Evolutionary conservation across 805 yeast genomes (phyloP), one percentile per base, ranked within the genome.

Genomic region (Candida sithepensis): DNA sequence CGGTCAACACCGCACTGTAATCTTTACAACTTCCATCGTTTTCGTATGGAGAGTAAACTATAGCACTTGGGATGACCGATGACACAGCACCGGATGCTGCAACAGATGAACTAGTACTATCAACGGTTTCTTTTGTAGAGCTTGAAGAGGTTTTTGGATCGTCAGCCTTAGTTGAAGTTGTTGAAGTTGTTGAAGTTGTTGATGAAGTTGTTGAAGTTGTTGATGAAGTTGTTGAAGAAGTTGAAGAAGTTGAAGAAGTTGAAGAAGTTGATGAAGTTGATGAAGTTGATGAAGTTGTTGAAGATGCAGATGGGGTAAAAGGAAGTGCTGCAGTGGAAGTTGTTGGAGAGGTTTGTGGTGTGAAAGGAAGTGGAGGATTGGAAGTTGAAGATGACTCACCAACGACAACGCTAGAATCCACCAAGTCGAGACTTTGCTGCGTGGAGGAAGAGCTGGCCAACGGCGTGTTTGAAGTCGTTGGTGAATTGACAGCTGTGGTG

Each of bases 21-120:
- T 70, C 72, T 63, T 88, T 90, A 71, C 97, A 90, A 2, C 78
- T 53, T 30, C 84, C 78, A 60, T 79, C 83, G 60, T 79, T 66
- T 47, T 76, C 74, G 71, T 88, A 91, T 37, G 97, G 97, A 22
- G 88, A 81, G 71, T 86, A 86, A 34, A 81, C 91, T 47, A 86
- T 73, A 19, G 81, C 77, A 32, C 71, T 64, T 55, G 92, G 92
- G 33, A 60, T 53, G 39, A 56, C 54, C 5, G 61, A 53, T 30
- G 64, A 49, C 21, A 56, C 57, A 20, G 70, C 51, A 33, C 63
- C 53, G 16, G 72, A 55, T 28, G n/a, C n/a, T n/a, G n/a, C n/a
- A n/a, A n/a, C n/a, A n/a, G 68, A 48, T 12, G 68, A 47, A n/a
- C 66, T 48, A 23, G 67, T 37, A 44, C 68, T 64, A 3, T 75